Base-by-base conservation (phyloP, 2,329 filamentous ascomycete species). In the Blastomyces percursus region DNA sequence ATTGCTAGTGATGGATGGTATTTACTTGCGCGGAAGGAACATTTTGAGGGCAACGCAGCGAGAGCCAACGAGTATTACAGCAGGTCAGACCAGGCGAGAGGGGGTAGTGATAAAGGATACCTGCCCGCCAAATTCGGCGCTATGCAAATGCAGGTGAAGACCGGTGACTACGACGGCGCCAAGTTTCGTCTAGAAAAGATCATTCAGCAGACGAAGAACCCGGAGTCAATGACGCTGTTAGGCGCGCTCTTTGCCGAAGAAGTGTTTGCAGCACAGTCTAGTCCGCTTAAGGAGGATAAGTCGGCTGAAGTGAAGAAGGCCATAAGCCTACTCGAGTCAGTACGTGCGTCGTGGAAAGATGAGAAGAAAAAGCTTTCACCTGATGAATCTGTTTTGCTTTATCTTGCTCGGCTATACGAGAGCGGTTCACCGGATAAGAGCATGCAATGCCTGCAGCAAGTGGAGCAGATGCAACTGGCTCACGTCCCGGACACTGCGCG, bases 1-100 rank as follows among this genome's bases (percentile, higher is more conserved):
- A 91, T 97, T 73, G 93, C 93, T 30, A 96, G 93, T 76, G 95
- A 99, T 72, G 95, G 94, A 44, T 97, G 93, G 92, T 99, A 96
- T 75, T 78, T 97, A 9, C 84, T 97, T 50, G 94, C 91, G 35
- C 84, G 92, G 64, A 96, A 96, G 73, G 90, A 93, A 66, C 94
- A 99, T 72, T 90, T 91, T 67, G 84, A 86, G 63, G 88, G 88
- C 51, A 86, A 96, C 63, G 76, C 84, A 7, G 81, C 87, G 24
- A 87, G 86, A 62, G 93, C 94, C 1, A 85, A 83, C 24, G 90
- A 96, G 70, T 96, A 88, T 74, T 99, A 99, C 75, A 86, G 86
- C 62, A 87, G 90, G 68, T 90, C 95, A 1, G 94, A 99, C 73
- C 89, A 95, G 73, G 92, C 94, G 46, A 85, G 94, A 69, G 93